Evolutionary conservation across 2,329 filamentous ascomycete species (phyloP), one percentile per base, ranked within the genome.

Genomic region (Nigrospora sphaerica): DNA sequence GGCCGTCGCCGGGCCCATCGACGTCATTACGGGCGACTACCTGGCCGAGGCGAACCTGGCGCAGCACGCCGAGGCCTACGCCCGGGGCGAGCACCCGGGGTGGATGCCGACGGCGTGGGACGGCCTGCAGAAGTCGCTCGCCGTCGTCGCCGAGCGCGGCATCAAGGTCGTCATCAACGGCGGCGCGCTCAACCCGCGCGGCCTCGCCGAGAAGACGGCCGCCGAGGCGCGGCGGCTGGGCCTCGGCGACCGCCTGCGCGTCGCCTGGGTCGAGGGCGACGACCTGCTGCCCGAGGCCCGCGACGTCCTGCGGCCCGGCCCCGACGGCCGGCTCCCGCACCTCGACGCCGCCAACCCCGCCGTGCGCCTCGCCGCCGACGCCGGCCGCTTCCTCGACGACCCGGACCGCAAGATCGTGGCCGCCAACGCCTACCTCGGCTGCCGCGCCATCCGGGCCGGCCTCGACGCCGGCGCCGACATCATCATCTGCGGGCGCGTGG

Each of bases 101-200:
- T 67, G 66, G 33, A 60, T 58, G 57, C 64, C 50, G 46, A 70
- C 53, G 47, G 74, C 52, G 58, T 64, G 44, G 55, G 62, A 51
- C 28, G 55, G 54, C 6, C 50, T 56, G 39, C 44, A 49, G n/a
- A 46, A 53, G 32, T 47, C 52, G 39, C 44, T 57, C 35, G 14
- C 49, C 42, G 47, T 48, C 69, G 10, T 57, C 46, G 42, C 50
- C 6, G 61, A 71, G 46, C 67, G 72, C 48, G 53, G 64, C 0
- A 77, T 78, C 58, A 74, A 73, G 47, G 64, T 79, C 12, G 62
- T 77, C 43, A 65, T 77, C 46, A 79, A 80, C 56, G 76, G 75
- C 4, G 77, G 77, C 2, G 73, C 71, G 2, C 64, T 74, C 12
- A 74, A 80, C 51, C 76, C 77, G 0, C 64, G 66, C 45, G 73